Evolutionary conservation across 768 basidiomycete genomes (phyloP).

Genomic region (Tylopilus rubrobrunneus): DNA sequence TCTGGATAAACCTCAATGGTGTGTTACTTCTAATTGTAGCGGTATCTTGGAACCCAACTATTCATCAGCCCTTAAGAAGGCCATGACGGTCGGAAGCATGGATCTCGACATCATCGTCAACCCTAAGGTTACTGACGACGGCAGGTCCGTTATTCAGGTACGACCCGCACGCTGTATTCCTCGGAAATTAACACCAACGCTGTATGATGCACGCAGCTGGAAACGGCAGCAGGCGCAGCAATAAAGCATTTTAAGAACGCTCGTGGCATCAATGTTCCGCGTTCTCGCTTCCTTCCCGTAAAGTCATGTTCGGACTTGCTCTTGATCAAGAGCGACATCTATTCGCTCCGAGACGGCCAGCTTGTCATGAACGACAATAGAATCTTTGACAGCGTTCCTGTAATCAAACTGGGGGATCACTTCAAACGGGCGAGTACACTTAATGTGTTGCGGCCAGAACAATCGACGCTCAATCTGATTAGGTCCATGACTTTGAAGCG

Average conservation of each 20-base stretch:
- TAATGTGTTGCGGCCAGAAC: not conserved
- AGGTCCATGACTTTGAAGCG: constrained; percentile 88
- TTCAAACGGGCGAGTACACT: constrained; percentile 80
- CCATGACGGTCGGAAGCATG: constrained; percentile 84
- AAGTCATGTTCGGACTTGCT: constrained; percentile 86
- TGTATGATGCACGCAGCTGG: constrained; percentile 44
- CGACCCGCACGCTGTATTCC: not conserved
- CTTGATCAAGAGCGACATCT: constrained; percentile 89
- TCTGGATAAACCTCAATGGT: constrained; percentile 79
- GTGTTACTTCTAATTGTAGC: constrained; percentile 10
- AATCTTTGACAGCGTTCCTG: constrained; percentile 87
- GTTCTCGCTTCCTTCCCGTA: constrained; percentile 89
- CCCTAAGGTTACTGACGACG: constrained; percentile 82
- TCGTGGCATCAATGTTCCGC: constrained; percentile 92
- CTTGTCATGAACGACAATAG: constrained; percentile 78
- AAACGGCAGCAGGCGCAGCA: constrained; percentile 91
- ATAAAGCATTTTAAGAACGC: constrained; percentile 92
- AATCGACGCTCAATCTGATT: not conserved
- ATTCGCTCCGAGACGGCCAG: constrained; percentile 84
- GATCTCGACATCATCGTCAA: constrained; percentile 96
- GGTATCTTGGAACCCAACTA: not conserved
- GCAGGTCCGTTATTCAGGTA: constrained; percentile 66
- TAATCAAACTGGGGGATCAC: constrained; percentile 93
- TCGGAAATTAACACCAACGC: constrained; percentile 5
- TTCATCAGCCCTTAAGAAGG: constrained; percentile 72